phyloP scores from a whole-genome alignment of 805 yeast genomes.

The Cephaloascus albidus region DNA sequence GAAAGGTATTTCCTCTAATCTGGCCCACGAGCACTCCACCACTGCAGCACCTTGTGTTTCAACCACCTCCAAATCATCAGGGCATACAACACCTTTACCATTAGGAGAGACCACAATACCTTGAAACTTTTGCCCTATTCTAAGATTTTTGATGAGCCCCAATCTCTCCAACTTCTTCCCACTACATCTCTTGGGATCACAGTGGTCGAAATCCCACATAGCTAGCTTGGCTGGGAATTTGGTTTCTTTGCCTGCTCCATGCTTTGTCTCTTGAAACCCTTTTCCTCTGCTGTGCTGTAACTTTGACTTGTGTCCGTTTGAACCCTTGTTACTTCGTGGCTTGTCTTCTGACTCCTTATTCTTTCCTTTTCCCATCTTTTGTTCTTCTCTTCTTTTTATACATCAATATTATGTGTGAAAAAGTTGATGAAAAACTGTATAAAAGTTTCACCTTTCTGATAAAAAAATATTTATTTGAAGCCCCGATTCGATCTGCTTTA shows the following conservation, averaged over 20 bases:
- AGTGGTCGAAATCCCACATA: slow-evolving; percentile 99
- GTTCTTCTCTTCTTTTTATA: no score
- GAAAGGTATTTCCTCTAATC: slow-evolving; percentile 96
- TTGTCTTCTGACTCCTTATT: slow-evolving; percentile 37
- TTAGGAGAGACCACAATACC: slow-evolving; percentile 92
- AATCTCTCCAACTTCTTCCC: slow-evolving; percentile 89
- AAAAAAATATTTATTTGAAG: no score
- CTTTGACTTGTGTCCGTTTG: slow-evolving; percentile 50
- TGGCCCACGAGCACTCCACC: slow-evolving; percentile 98
- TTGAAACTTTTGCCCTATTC: slow-evolving; percentile 89
- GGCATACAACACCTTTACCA: slow-evolving; percentile 85
- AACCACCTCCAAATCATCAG: slow-evolving; percentile 70
- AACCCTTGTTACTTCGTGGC: slow-evolving; percentile 24
- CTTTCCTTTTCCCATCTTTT: slow-evolving; percentile 54
- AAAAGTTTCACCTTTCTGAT: no score
- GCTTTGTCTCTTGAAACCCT: slow-evolving; percentile 14
- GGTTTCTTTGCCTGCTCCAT: slow-evolving; percentile 7
- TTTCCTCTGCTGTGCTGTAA: slow-evolving; percentile 33
- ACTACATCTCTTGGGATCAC: slow-evolving; percentile 96
- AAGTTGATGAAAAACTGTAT: no score
- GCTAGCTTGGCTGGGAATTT: slow-evolving; percentile 80
- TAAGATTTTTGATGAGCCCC: slow-evolving; percentile 67
- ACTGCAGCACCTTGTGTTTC: slow-evolving; percentile 89
- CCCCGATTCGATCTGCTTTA: no score
- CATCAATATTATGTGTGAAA: no score